Evolutionary conservation across 345 rosid genomes (phyloP), one percentile per base, ranked within the genome.

Genomic region (Moricandia arvensis): DNA sequence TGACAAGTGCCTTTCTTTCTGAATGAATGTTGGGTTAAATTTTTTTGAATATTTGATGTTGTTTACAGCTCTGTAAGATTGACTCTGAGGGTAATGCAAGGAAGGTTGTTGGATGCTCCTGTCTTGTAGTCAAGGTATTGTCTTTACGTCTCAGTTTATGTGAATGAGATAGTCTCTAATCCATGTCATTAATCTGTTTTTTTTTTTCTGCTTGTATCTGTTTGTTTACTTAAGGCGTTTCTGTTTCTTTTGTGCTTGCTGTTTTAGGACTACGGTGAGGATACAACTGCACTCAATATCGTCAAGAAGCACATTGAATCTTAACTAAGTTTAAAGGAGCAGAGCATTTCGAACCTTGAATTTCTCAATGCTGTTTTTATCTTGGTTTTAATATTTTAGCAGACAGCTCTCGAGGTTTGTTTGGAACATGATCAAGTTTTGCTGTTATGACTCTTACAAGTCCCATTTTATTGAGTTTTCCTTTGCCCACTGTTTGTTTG

Each of bases 91-190:
- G 96, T 24, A 90, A 90, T 65, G 93, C 97, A 18, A 85, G 92
- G 80, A 92, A 92, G 79, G 93, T 90, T 6, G 97, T 90, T 11
- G 92, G 96, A 8, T 93, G 96, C 85, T 90, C 95, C 5, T 93
- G 96, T 10, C 77, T 88, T 6, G 97, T 90, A 34, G 89, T 93
- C 64, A 88, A 89, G 98, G 98, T 90, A 75, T 17, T n/a, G 33
- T 33, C 43, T 43, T 64, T 26, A 7, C 4, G 1, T 33, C 11
- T 75, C 16, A 12, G 4, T 53, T 18, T 5, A 27, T 61, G 17
- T 26, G 7, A 31, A 12, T 11, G 30, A 33, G 18, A 18, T 13
- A 18, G 3, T 21, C 24, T 21, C 24, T 21, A 21, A 41, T 41
- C 6, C n/a, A 10, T 9, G 9, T 8, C 8, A 37, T 37, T 37